Evolutionary conservation across 257 asterid genomes (phyloP).

Genomic region (Voacanga thouarsii): DNA sequence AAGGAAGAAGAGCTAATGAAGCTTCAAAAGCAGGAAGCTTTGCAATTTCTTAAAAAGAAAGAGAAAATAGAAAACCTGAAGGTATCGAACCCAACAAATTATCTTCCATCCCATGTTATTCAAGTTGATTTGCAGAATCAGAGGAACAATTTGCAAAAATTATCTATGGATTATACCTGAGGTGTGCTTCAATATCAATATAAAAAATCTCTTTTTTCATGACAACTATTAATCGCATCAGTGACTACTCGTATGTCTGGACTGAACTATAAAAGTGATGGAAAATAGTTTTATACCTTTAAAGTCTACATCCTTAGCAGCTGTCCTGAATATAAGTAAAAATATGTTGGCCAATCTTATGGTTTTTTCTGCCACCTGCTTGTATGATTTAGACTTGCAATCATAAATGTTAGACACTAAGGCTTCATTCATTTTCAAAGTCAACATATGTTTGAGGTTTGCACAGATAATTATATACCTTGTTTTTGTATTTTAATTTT

Average conservation of each 20-base stretch:
- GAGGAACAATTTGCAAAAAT: not conserved
- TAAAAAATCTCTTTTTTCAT: too few species aligned
- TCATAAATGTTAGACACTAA: not conserved
- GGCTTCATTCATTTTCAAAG: not conserved
- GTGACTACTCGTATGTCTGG: not conserved
- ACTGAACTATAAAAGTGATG: not conserved
- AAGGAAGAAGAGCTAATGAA: conserved; percentile 72
- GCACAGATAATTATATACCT: conserved; percentile 23
- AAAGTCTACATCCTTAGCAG: conserved; percentile 45
- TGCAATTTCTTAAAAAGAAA: conserved; percentile 88
- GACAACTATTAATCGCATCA: not conserved
- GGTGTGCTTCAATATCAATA: not conserved
- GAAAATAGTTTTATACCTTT: conserved; percentile 26
- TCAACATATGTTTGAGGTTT: not conserved
- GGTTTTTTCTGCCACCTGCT: conserved; percentile 56
- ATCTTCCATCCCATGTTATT: conserved; percentile 43
- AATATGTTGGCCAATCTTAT: conserved; percentile 53
- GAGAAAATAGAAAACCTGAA: conserved; percentile 69
- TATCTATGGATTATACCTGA: not conserved
- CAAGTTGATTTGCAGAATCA: too few species aligned
- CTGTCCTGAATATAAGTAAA: conserved; percentile 36
- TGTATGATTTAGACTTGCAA: not conserved
- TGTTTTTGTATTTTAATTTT: conserved; percentile 40
- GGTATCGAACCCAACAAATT: conserved; percentile 51
- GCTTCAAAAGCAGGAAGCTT: conserved; percentile 82